Evolutionary conservation across 345 rosid species (phyloP).

Genomic region (Cardiospermum halicacabum): DNA sequence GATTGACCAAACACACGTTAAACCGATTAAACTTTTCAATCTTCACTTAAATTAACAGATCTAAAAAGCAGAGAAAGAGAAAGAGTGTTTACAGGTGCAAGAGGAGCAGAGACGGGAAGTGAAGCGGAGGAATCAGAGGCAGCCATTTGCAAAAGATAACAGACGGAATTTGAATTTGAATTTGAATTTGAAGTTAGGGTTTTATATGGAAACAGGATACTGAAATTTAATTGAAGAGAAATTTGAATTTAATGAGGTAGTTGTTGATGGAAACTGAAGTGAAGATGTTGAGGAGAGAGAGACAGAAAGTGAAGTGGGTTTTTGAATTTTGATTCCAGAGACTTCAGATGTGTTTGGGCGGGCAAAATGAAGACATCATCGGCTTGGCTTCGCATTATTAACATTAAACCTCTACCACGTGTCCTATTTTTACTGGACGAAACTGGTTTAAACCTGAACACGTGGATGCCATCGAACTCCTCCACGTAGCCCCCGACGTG

Average conservation of each 20-base stretch:
- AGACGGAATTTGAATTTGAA: neutral
- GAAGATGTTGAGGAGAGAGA: neutral
- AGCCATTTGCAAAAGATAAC: slow-evolving; percentile 39
- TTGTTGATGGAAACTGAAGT: neutral
- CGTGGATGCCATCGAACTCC: neutral
- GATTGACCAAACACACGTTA: neutral
- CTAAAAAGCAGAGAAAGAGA: neutral
- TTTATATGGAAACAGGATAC: neutral
- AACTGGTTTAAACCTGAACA: neutral
- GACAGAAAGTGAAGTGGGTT: neutral
- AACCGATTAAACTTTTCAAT: neutral
- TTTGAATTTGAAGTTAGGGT: neutral
- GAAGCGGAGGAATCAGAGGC: slow-evolving; percentile 48
- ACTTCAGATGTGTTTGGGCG: slow-evolving; percentile 24
- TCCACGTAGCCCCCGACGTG: slow-evolving; percentile 9
- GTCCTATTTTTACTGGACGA: neutral
- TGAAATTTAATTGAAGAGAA: slow-evolving; percentile 7
- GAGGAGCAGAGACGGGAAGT: slow-evolving; percentile 40
- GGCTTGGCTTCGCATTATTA: too few relatives aligned
- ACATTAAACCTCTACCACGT: neutral
- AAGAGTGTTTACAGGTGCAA: slow-evolving; percentile 31
- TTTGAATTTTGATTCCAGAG: slow-evolving; percentile 16
- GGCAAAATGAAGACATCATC: slow-evolving; percentile 8
- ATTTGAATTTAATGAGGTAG: neutral
- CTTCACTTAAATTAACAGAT: neutral